Conservation (phyloP, 2,329 filamentous ascomycete genomes). For the Metarhizium rileyi region DNA sequence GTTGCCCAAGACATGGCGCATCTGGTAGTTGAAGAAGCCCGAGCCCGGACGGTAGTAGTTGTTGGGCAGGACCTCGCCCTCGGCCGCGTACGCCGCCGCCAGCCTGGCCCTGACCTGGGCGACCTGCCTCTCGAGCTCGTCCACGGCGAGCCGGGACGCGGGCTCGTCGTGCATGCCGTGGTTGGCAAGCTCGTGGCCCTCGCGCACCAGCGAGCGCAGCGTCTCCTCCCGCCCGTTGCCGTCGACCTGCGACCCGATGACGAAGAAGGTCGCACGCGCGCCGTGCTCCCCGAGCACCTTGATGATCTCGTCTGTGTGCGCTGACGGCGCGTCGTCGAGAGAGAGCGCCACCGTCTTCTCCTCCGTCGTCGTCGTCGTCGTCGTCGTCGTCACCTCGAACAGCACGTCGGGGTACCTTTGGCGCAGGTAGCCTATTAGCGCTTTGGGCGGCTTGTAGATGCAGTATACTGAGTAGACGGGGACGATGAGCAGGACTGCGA, state of each 20-base stretch:
- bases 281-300: constrained; percentile 53
- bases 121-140: constrained; percentile 54
- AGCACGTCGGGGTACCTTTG: constrained; percentile 68
- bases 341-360: constrained; percentile 69
- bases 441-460: constrained; percentile 72
- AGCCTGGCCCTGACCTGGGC: constrained; percentile 52
- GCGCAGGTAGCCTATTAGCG: constrained; percentile 61
- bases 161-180: constrained; percentile 86
- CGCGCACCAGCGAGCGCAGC: constrained; percentile 47
- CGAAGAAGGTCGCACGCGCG: constrained; percentile 76
- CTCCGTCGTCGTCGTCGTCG: constrained; percentile 52
- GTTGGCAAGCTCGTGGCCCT: constrained; percentile 68
- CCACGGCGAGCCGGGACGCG: constrained; percentile 48
- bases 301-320: constrained; percentile 61
- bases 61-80: constrained; percentile 34
- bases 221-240: constrained; percentile 42
- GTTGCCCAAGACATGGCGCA: constrained; percentile 50
- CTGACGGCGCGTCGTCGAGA: constrained; percentile 76
- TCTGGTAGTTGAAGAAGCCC: constrained; percentile 67
- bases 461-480: constrained; percentile 47
- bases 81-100: constrained; percentile 42
- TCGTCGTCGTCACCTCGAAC: constrained; percentile 51
- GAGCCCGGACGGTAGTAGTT: constrained; percentile 77
- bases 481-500: constrained; percentile 25
- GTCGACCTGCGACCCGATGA: constrained; percentile 69